Percentiles rank a stretch among this genome's conserved stretches.
These are phyloP conservation scores for Penicillium italicum DNA, from an alignment of 2,329 filamentous ascomycete genomes.

Conservation along the genomic window DNA sequence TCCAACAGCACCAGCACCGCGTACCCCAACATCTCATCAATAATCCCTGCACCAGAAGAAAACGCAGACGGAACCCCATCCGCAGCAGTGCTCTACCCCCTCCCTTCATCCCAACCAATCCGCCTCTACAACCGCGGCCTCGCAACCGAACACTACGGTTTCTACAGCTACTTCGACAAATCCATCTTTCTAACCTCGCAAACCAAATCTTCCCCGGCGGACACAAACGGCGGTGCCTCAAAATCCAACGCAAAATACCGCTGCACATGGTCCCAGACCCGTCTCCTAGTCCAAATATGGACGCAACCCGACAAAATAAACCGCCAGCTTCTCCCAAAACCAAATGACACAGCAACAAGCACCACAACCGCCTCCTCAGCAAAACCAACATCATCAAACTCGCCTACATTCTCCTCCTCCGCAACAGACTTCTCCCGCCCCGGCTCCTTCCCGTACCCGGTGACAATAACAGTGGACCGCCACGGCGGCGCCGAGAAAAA, in stretches of 20 bases:
- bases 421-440: conserved; percentile 50
- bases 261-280: conserved; percentile 60
- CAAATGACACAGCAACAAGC: conserved; percentile 8
- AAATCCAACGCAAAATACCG: conserved; percentile 46
- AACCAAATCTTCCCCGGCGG: conserved; percentile 42
- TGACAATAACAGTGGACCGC: conserved; percentile 58
- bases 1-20: conserved; percentile 22
- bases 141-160: conserved; percentile 82
- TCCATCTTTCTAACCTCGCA: conserved; percentile 71
- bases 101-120: conserved; percentile 68
- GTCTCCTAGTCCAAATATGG: conserved; percentile 62
- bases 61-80: conserved; percentile 68
- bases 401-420: conserved; percentile 26
- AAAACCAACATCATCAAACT: conserved; percentile 20
- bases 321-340: conserved; percentile 24
- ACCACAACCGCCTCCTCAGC: conserved; percentile 8
- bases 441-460: conserved; percentile 59
- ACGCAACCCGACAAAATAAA: conserved; percentile 46
- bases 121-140: conserved; percentile 80
- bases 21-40: conserved; percentile 47
- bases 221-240: conserved; percentile 50
- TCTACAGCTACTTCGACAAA: conserved; percentile 88
- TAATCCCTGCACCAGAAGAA: conserved; percentile 62
- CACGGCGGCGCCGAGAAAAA: conserved; percentile 53
- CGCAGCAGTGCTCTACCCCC: conserved; percentile 67